Base-by-base conservation (phyloP, 1,284 basidiomycete genomes). In the Thecaphora frezii region DNA sequence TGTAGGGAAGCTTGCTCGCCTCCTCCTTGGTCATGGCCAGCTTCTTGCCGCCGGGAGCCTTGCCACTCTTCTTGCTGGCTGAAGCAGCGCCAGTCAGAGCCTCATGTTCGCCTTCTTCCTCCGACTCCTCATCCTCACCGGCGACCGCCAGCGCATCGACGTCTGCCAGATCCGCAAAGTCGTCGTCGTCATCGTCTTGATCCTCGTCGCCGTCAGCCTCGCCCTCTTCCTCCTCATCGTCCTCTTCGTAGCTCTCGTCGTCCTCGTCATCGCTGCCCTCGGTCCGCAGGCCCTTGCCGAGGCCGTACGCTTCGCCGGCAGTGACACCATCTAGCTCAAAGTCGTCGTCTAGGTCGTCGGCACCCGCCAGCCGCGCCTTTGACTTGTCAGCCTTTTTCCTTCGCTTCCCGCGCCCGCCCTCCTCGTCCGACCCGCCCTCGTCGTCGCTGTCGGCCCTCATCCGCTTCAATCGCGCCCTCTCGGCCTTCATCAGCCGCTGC, bases 331-430 rank as follows among this genome's bases (percentile, higher is more conserved):
- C 73, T 10, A 73, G 53, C 30, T 72, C 71, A 56, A 92, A 94
- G 79, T 97, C 93, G 74, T 97, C 93, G 16, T 93, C 93, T 41
- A 97, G 81, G 77, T 97, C 94, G 79, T 97, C 94, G 9, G 81
- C 84, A 54, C 83, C 80, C 0, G 80, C 78, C 23, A 33, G 84
- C 84, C 73, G 86, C 69, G 83, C 51, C 55, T 63, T 60, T 37
- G 52, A 57, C 37, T 48, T 45, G 28, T 45, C 47, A 12, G 24
- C 46, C 41, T 47, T 71, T 16, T 60, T 55, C 48, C 49, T 57
- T 30, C 78, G 76, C 47, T 69, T 71, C n/a, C 60, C 52, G 19
- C 62, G 59, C 12, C 56, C 50, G 21, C 56, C 58, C 43, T 71
- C 79, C 16, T 73, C 78, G 2, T 65, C 66, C 28, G 83, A 84